Base-by-base conservation (phyloP, 2,329 filamentous ascomycete species). In the Penicillium corylophilum region DNA sequence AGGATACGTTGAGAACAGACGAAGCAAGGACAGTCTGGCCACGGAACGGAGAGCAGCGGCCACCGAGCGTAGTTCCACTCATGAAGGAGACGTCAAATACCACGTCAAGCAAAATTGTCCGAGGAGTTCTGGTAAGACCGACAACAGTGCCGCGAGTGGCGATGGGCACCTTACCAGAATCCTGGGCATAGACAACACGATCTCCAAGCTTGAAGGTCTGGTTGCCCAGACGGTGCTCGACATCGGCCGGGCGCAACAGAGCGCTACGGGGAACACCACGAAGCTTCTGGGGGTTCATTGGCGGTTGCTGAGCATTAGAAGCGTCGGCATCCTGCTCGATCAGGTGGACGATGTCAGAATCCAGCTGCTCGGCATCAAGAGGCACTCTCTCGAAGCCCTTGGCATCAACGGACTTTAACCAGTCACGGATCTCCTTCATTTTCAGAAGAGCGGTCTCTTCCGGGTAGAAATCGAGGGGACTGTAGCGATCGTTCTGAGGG, bases 41-140 rank as follows among this genome's bases (percentile, higher is more conserved):
- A 31, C 93, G 85, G 84, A 99, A 99, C 33, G 90, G 86, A 23
- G 91, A 90, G 68, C 93, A 96, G 53, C 94, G 87, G 50, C 92
- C 91, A 53, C 90, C 89, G 15, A 99, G 81, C 0, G 89, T 94
- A 1, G 92, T 96, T 56, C 94, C 94, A 66, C 91, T 95, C 92
- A 99, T 97, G 73, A 99, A 99, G 0, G 90, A 88, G 12, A 84
- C 83, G 69, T 99, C 95, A 73, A 96, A 99, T 7, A 99, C 86
- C 51, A 97, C 83, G 69, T 99, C 94, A 33, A 99, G 79, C 51
- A 96, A 80, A 42, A 89, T 83, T 23, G 87, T 87, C 50, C 89
- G 88, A 18, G 91, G 82, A 26, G 92, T 96, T 50, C 90, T 87
- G 54, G 91, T 96, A 67, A 96, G 88, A 31, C 94, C 94, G 50